Base-by-base conservation (phyloP, 1,284 basidiomycete genomes). In the Ustilago xerochloae region DNA sequence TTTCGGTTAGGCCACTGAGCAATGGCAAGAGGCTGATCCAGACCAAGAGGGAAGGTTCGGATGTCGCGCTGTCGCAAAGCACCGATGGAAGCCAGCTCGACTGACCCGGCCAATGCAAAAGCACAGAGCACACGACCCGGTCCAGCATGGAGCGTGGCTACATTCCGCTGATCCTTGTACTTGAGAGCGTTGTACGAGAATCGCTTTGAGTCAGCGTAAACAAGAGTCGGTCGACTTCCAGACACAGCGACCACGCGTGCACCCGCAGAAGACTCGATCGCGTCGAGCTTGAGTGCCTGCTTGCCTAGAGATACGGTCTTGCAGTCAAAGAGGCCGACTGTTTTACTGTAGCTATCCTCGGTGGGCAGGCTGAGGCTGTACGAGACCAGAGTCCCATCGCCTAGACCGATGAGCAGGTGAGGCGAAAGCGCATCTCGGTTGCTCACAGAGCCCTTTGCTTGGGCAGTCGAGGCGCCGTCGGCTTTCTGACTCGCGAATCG, bases 361-460 rank as follows among this genome's bases (percentile, higher is more conserved):
- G 41, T 58, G 3, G 77, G 68, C 12, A 79, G 63, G 24, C 84
- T 82, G n/a, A 88, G 58, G 15, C 78, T 71, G 72, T 90, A 91
- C 6, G 89, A 87, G 3, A 90, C 87, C n/a, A 96, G 87, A 4
- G 89, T 89, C 1, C 95, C 95, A 82, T 97, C 90, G 6, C 89
- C 89, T 5, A 95, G 86, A 0, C 94, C 94, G 9, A 90, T 89
- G 20, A 97, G 86, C 6, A 97, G 87, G 69, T 90, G 88, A 0
- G 66, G 57, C 9, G 36, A 45, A 15, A 51, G 30, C 20, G 70
- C 49, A 26, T 65, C 59, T 43, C 56, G 58, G 20, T 59, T 66
- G 59, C 54, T 35, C 47, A 59, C 24, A 33, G 51, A 59, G 12
- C 47, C 41, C 28, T 47, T 56, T 1, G 60, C 18, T 29, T 62